These are phyloP conservation scores for Heliocybe sulcata DNA, from an alignment of 1,284 basidiomycete species.

Conservation along the genomic window DNA sequence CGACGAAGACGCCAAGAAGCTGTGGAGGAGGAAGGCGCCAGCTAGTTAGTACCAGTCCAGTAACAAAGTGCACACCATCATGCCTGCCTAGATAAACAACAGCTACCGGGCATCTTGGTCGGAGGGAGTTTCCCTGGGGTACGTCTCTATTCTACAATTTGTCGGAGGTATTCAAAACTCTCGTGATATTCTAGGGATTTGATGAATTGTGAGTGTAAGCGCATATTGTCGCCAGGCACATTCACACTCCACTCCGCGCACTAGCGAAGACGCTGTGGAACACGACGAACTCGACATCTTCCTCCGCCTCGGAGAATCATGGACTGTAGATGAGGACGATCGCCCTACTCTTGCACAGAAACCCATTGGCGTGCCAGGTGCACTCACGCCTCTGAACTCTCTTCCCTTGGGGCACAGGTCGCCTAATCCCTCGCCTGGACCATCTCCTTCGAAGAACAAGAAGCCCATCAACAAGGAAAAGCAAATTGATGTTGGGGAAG, in stretches of 20 bases:
- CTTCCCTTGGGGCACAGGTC: conserved; percentile 61
- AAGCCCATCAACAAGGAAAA: conserved; percentile 44
- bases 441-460: conserved; percentile 21
- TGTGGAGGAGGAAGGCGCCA: conserved; percentile 76
- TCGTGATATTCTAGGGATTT: conserved; percentile 33
- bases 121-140: conserved; percentile 60
- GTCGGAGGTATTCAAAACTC: conserved; percentile 14
- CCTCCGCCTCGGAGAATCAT: conserved; percentile 64
- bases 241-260: conserved; percentile 6
- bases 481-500: conserved; percentile 57
- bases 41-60: conserved; percentile 27
- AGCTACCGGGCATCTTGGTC: conserved; percentile 72
- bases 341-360: conserved; percentile 37
- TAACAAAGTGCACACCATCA: not conserved
- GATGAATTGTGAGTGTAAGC: conserved; percentile 41
- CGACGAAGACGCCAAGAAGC: conserved; percentile 68
- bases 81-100: conserved; percentile 55
- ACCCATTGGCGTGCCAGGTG: conserved; percentile 74
- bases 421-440: conserved; percentile 43
- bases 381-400: conserved; percentile 65
- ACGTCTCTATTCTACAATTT: conserved; percentile 15
- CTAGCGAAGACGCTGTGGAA: conserved; percentile 77
- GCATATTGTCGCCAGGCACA: conserved; percentile 4
- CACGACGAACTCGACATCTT: conserved; percentile 61
- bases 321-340: conserved; percentile 53